Evolutionary conservation across 352 stramenopile species (phyloP).

Genomic region (Aphanomyces cochlioides): DNA sequence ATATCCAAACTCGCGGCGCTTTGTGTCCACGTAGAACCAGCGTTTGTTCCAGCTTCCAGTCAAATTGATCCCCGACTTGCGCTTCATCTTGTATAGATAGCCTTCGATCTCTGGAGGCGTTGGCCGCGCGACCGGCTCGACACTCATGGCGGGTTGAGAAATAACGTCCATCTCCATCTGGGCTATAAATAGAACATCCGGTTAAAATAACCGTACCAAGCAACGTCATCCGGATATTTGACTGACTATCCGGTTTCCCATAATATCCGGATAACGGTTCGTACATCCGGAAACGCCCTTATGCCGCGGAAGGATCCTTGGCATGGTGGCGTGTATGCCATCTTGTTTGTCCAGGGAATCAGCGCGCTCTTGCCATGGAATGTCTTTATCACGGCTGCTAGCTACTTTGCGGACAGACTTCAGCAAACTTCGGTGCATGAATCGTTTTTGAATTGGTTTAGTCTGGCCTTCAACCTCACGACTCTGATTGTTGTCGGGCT

Average conservation of each 20-base stretch:
- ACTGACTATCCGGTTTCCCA: not conserved
- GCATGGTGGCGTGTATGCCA: conserved; percentile 43
- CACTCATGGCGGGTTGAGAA: not conserved
- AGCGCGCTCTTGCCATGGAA: conserved; percentile 79
- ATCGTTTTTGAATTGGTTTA: conserved; percentile 85
- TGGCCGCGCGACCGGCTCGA: conserved; percentile 34
- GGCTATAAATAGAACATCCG: conserved; percentile 15
- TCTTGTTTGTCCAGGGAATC: conserved; percentile 79
- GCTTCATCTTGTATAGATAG: conserved; percentile 85
- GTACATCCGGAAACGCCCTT: too few relatives aligned
- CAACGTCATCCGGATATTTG: not conserved
- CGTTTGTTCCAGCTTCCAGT: conserved; percentile 80
- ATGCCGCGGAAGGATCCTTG: not conserved
- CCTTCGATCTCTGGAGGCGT: conserved; percentile 75
- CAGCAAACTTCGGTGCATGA: conserved; percentile 59
- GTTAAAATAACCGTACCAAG: not conserved
- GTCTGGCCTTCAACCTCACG: conserved; percentile 76
- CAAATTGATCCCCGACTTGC: conserved; percentile 65
- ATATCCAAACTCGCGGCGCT: conserved; percentile 74
- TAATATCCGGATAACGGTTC: not conserved
- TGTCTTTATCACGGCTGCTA: conserved; percentile 80
- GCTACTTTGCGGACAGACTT: conserved; percentile 71
- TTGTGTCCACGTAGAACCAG: conserved; percentile 81
- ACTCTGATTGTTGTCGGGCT: conserved; percentile 72
- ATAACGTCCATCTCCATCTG: not conserved